Evolutionary conservation across 2,329 filamentous ascomycete genomes (phyloP).

Genomic region (Penicillium psychrosexuale): DNA sequence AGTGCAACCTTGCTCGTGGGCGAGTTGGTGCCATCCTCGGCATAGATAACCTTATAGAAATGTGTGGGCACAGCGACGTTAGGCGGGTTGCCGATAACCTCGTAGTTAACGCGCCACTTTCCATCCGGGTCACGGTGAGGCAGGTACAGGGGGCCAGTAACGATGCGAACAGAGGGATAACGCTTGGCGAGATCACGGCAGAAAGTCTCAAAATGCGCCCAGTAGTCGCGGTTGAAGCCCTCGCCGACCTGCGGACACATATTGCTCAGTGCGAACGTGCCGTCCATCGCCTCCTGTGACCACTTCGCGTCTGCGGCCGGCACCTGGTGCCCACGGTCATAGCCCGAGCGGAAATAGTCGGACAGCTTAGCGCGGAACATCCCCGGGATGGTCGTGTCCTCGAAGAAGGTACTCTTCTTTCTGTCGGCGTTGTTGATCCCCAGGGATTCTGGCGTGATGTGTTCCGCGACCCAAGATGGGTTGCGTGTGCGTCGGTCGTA

Average conservation of each 20-base stretch:
- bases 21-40: conserved; percentile 67
- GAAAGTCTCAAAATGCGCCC: conserved; percentile 98
- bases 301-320: conserved; percentile 95
- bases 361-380: conserved; percentile 86
- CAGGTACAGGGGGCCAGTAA: conserved; percentile 91
- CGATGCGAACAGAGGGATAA: conserved; percentile 85
- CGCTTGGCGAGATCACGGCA: conserved; percentile 75
- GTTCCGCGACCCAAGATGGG: conserved; percentile 91
- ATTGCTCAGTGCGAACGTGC: conserved; percentile 88
- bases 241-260: conserved; percentile 99
- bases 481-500: conserved; percentile 91
- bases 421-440: conserved; percentile 73
- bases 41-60: conserved; percentile 99
- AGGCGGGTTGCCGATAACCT: conserved; percentile 90
- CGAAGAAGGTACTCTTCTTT: conserved; percentile 75
- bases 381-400: conserved; percentile 75
- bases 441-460: conserved; percentile 88
- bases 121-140: conserved; percentile 82
- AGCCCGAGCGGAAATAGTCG: conserved; percentile 93
- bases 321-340: conserved; percentile 94
- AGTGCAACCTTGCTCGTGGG: conserved; percentile 73
- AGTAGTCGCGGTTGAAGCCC: conserved; percentile 98
- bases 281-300: conserved; percentile 91
- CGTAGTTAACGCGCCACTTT: conserved; percentile 94
- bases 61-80: conserved; percentile 96